Conservation (phyloP, 768 basidiomycete genomes). For the Leccinum fibrillosum region DNA sequence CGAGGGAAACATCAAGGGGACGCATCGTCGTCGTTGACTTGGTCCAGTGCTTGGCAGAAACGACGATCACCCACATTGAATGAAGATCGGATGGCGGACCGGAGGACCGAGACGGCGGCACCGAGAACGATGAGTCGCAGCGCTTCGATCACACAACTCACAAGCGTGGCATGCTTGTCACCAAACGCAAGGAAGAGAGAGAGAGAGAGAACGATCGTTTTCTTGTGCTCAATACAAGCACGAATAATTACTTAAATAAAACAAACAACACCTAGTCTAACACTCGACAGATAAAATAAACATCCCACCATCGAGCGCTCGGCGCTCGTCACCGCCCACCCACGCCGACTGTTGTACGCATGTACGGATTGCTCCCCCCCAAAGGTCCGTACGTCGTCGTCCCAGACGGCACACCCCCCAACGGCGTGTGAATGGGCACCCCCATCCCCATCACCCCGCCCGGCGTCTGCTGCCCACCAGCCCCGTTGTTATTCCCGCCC, state of each 20-base stretch:
- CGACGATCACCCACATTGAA: neutral
- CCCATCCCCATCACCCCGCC: constrained; percentile 50
- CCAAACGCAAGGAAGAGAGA: neutral
- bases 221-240: constrained; percentile 20
- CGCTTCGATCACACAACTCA: neutral
- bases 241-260: constrained; percentile 30
- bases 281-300: constrained; percentile 21
- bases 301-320: neutral
- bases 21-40: neutral
- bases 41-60: neutral
- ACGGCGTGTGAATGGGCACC: constrained; percentile 37
- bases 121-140: neutral
- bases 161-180: neutral
- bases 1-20: neutral
- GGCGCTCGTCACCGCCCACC: constrained; percentile 41
- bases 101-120: neutral
- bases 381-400: constrained; percentile 59
- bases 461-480: constrained; percentile 30
- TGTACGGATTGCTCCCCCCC: constrained; percentile 57
- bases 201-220: neutral
- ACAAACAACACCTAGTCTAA: constrained; percentile 18
- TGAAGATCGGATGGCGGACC: neutral
- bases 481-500: constrained; percentile 31
- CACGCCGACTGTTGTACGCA: constrained; percentile 58
- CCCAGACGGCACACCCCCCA: constrained; percentile 41